A percentile compares a stretch with the other conserved stretches of the same genome.
Evolutionary conservation across 1,284 basidiomycete species (phyloP).

Genomic region (Schizophyllum commune): DNA sequence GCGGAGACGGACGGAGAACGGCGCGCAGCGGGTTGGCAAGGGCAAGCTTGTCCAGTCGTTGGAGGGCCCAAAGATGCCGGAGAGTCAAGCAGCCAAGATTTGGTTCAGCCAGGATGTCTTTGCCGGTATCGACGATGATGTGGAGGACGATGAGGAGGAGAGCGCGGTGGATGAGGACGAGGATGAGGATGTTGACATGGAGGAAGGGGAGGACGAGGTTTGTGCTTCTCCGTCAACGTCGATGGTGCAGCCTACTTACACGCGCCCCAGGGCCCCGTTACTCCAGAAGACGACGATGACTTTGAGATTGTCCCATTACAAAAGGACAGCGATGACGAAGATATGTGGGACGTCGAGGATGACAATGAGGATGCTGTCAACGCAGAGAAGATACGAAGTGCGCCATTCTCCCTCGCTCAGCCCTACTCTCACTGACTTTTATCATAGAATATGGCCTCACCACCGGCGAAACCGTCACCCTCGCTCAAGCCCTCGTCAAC

Average conservation of each 20-base stretch:
- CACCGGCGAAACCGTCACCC: constrained; percentile 87
- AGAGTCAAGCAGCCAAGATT: constrained; percentile 49
- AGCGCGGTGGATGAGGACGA: constrained; percentile 29
- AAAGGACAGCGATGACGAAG: constrained; percentile 45
- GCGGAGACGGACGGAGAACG: constrained; percentile 29
- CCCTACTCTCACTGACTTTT: neutral
- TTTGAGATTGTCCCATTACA: constrained; percentile 72
- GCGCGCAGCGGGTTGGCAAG: constrained; percentile 27
- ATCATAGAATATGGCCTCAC: constrained; percentile 75
- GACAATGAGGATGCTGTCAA: constrained; percentile 75
- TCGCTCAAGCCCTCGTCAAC: constrained; percentile 92
- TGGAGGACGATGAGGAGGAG: constrained; percentile 33
- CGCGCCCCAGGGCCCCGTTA: neutral
- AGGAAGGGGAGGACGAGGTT: constrained; percentile 13
- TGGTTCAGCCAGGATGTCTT: constrained; percentile 98
- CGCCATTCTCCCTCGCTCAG: constrained; percentile 13
- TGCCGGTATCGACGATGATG: constrained; percentile 58
- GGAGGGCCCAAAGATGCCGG: constrained; percentile 27
- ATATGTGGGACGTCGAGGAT: constrained; percentile 77
- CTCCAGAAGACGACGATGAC: constrained; percentile 39
- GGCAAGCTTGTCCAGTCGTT: constrained; percentile 33
- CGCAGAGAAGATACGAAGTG: constrained; percentile 66
- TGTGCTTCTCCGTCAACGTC: neutral
- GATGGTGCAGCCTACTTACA: neutral
- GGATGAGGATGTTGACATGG: constrained; percentile 23